Percentiles rank a stretch among this genome's conserved stretches.
Conservation (phyloP, 179 eudicot genomes). For the Patellifolia procumbens region DNA sequence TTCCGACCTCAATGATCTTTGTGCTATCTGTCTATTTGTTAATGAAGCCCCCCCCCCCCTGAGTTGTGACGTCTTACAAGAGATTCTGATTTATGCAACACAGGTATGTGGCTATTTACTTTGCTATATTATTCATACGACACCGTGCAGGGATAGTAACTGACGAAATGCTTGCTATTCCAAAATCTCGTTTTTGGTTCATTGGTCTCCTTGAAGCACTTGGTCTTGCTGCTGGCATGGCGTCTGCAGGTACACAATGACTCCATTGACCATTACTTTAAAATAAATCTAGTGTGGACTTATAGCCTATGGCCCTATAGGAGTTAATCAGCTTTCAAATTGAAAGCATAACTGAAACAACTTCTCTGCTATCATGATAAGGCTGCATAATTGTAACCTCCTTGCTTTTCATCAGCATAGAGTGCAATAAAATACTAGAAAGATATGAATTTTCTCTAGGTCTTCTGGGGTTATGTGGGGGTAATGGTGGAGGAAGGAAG, state of each 20-base stretch:
- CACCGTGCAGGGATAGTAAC: constrained; percentile 70
- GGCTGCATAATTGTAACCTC: neutral
- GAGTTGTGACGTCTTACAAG: constrained; percentile 17
- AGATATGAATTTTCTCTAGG: too few relatives aligned
- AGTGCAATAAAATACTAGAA: neutral
- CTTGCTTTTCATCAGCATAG: neutral
- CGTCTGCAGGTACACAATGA: constrained; percentile 59
- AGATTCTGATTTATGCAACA: constrained; percentile 28
- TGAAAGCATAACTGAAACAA: neutral
- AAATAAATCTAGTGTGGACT: too few relatives aligned
- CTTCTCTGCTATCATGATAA: neutral
- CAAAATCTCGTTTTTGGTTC: constrained; percentile 56
- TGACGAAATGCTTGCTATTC: constrained; percentile 71
- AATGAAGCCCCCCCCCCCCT: too few relatives aligned
- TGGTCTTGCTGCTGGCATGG: constrained; percentile 80
- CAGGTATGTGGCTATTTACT: constrained; percentile 85
- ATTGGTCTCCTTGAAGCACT: constrained; percentile 86
- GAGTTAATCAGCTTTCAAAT: neutral
- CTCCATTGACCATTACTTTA: neutral
- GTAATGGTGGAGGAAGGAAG: too few relatives aligned
- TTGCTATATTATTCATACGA: constrained; percentile 58
- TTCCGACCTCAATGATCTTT: too few relatives aligned
- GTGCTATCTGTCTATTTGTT: too few relatives aligned
- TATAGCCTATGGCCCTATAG: too few relatives aligned
- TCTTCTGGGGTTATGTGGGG: too few relatives aligned